A percentile compares a stretch with the other conserved stretches of the same genome.
These are phyloP conservation scores for Gastrolobium villosum DNA, from an alignment of 306 rosid species.

Conservation along the genomic window DNA sequence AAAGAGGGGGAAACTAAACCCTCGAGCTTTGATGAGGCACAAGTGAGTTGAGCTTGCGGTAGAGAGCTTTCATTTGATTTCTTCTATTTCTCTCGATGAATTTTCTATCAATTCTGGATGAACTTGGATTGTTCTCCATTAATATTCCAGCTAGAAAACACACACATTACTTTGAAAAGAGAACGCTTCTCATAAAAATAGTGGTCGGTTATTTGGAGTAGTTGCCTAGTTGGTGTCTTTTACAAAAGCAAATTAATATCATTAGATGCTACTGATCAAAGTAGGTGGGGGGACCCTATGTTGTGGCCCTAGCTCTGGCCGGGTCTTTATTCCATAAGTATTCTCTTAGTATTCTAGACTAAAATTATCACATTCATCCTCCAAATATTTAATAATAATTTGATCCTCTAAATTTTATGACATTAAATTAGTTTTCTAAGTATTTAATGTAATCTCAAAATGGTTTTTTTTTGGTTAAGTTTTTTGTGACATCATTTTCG, in stretches of 20 bases:
- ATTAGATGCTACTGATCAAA: constrained; percentile 45
- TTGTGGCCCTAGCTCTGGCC: background rate
- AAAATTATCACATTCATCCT: no score
- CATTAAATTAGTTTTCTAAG: no score
- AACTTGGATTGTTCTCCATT: constrained; percentile 69
- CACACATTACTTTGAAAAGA: background rate
- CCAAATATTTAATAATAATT: no score
- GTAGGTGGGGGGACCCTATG: constrained; percentile 45
- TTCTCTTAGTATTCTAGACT: no score
- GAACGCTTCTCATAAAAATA: constrained; percentile 30
- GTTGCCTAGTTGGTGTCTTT: constrained; percentile 17
- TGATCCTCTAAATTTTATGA: no score
- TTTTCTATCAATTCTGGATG: constrained; percentile 74
- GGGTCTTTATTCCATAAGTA: no score
- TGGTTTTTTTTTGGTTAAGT: no score
- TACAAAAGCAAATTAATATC: constrained; percentile 47
- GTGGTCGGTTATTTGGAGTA: constrained; percentile 27
- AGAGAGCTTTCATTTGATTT: constrained; percentile 76
- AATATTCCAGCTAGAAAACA: background rate
- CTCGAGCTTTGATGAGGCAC: constrained; percentile 63
- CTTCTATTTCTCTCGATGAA: constrained; percentile 70
- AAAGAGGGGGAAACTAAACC: constrained; percentile 43
- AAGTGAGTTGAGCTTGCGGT: constrained; percentile 64
- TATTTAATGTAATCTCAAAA: no score
- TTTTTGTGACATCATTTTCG: no score